phyloP scores from a whole-genome alignment of 2,329 filamentous ascomycete genomes.

The Triangularia verruculosa region DNA sequence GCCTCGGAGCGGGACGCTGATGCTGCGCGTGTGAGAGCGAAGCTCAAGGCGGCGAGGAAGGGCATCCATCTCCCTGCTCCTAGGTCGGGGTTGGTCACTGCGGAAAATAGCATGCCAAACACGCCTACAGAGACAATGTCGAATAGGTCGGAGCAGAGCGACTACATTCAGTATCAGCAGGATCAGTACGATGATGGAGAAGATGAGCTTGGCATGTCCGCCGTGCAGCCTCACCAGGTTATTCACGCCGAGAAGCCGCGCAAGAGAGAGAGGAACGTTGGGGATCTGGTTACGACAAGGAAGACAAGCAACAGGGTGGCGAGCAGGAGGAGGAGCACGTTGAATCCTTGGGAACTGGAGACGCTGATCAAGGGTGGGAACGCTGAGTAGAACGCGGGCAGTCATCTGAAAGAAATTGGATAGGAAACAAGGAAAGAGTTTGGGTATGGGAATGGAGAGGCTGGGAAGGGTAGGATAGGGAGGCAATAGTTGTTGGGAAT shows the following conservation, averaged over 20 bases:
- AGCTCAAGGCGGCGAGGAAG: constrained; percentile 53
- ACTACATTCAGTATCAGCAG: background rate
- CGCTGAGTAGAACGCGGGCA: background rate
- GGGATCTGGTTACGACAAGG: constrained; percentile 7
- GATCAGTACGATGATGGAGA: constrained; percentile 14
- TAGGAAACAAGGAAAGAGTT: background rate
- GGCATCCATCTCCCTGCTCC: constrained; percentile 29
- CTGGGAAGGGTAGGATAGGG: background rate
- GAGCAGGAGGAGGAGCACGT: constrained; percentile 67
- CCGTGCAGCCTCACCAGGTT: background rate
- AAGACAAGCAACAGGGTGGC: constrained; percentile 49
- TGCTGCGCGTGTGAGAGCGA: constrained; percentile 60
- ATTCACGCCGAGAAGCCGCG: background rate
- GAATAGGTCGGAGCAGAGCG: background rate
- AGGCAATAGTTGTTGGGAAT: background rate
- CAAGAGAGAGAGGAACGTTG: constrained; percentile 4
- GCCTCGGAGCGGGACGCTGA: constrained; percentile 63
- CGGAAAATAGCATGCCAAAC: background rate
- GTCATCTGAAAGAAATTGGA: background rate
- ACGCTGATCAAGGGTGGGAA: constrained; percentile 48
- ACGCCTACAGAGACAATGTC: background rate
- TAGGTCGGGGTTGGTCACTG: background rate
- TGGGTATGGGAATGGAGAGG: background rate
- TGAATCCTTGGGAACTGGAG: constrained; percentile 73
- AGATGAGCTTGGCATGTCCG: constrained; percentile 17